Evolutionary conservation across 805 yeast genomes (phyloP).

Genomic region (Suhomyces sp.): DNA sequence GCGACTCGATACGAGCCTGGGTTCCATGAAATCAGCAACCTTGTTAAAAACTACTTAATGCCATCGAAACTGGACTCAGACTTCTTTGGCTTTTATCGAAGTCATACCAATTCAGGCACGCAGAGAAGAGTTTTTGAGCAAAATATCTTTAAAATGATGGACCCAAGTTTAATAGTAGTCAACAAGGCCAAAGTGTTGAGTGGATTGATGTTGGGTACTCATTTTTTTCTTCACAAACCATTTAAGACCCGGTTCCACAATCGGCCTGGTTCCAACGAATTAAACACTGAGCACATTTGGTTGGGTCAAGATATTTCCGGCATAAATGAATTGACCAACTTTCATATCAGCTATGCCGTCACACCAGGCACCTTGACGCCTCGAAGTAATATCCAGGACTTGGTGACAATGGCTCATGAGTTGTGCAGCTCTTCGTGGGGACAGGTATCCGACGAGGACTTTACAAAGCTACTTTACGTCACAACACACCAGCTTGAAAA

Average conservation of each 20-base stretch:
- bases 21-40: slow-evolving; percentile 25
- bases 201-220: slow-evolving; percentile 28
- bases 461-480: slow-evolving; percentile 23
- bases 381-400: slow-evolving; percentile 13
- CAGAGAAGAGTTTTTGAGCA: slow-evolving; percentile 20
- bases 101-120: slow-evolving; percentile 9
- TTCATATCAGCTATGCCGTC: slow-evolving; percentile 25
- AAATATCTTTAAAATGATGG: slow-evolving; percentile 22
- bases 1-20: slow-evolving; percentile 23
- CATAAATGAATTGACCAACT: slow-evolving; percentile 13
- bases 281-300: slow-evolving; percentile 27
- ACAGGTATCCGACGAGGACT: slow-evolving; percentile 26
- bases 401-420: slow-evolving; percentile 23
- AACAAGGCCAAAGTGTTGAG: slow-evolving; percentile 23
- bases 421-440: slow-evolving; percentile 39
- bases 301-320: slow-evolving; percentile 34
- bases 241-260: slow-evolving; percentile 19
- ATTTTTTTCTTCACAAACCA: slow-evolving; percentile 20
- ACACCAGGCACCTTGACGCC: slow-evolving; percentile 33
- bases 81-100: slow-evolving; percentile 16
- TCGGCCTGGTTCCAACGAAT: not conserved
- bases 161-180: slow-evolving; percentile 26
- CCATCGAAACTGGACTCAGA: slow-evolving; percentile 17
- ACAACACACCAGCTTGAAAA: slow-evolving; percentile 37
- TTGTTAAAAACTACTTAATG: slow-evolving; percentile 19